These are phyloP conservation scores for Nymphaea colorata DNA, from an alignment of 164 flowering plant genomes.

Conservation along the genomic window DNA sequence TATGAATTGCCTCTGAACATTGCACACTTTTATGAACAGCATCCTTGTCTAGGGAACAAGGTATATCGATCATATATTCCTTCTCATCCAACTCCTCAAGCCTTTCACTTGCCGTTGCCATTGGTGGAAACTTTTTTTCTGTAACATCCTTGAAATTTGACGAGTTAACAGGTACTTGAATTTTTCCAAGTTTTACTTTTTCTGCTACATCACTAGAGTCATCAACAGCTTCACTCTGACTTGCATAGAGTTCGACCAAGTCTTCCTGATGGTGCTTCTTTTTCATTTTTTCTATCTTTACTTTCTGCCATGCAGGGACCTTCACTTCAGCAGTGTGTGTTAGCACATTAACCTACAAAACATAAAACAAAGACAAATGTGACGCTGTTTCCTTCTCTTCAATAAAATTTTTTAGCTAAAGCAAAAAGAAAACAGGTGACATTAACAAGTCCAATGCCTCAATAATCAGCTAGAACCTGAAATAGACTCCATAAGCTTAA, in stretches of 20 bases:
- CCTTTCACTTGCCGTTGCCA: background rate
- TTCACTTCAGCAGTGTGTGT: slow-evolving; percentile 48
- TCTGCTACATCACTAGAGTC: background rate
- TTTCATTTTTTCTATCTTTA: slow-evolving; percentile 17
- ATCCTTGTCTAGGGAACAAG: background rate
- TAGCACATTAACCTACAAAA: slow-evolving; percentile 55
- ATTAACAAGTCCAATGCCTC: too few relatives aligned
- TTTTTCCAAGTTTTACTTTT: background rate
- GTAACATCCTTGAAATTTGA: background rate
- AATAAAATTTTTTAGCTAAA: too few relatives aligned
- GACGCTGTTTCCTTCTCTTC: background rate
- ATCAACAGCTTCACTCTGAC: slow-evolving; percentile 2
- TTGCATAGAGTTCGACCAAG: slow-evolving; percentile 9
- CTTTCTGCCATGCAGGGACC: slow-evolving; percentile 22
- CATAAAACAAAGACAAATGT: background rate
- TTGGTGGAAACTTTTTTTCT: background rate
- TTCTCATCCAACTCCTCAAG: background rate
- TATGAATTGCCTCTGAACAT: too few relatives aligned
- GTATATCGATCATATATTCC: background rate
- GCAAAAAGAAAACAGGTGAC: too few relatives aligned
- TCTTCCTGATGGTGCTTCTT: slow-evolving; percentile 27
- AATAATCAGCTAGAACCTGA: too few relatives aligned
- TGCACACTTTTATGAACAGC: background rate
- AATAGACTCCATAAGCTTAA: too few relatives aligned
- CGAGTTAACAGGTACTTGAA: background rate